These are phyloP conservation scores for Yarrowia hollandica DNA, from an alignment of 805 yeast genomes.

Conservation along the genomic window DNA sequence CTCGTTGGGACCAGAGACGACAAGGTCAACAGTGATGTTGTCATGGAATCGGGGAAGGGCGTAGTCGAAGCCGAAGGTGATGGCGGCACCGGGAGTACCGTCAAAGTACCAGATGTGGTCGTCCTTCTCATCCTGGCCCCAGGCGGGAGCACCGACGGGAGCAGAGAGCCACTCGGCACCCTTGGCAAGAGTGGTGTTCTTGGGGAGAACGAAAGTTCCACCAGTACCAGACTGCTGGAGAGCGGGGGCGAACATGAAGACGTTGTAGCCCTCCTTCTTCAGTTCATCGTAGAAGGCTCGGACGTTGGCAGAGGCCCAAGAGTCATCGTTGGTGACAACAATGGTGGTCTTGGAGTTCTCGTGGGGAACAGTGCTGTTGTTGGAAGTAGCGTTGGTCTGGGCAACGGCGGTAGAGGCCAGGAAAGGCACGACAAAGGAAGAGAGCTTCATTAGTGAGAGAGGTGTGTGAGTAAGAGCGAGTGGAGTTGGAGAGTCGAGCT, in stretches of 20 bases:
- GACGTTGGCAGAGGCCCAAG: conserved; percentile 58
- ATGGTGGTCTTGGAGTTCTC: conserved; percentile 40
- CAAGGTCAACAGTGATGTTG: conserved; percentile 46
- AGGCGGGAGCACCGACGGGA: conserved; percentile 51
- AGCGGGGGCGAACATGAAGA: conserved; percentile 54
- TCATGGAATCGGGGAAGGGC: conserved; percentile 46
- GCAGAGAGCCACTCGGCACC: conserved; percentile 51
- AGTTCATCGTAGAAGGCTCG: conserved; percentile 55
- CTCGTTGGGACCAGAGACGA: conserved; percentile 51
- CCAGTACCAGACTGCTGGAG: conserved; percentile 56
- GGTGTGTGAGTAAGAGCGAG: not conserved
- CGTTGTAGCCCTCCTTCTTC: conserved; percentile 50
- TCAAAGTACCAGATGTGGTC: conserved; percentile 50
- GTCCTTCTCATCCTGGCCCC: conserved; percentile 46
- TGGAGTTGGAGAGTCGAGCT: too few species aligned
- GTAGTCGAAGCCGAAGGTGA: conserved; percentile 48
- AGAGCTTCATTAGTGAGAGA: conserved; percentile 7
- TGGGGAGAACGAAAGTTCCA: conserved; percentile 50
- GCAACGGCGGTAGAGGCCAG: conserved; percentile 7
- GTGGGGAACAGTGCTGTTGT: not conserved
- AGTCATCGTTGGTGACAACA: conserved; percentile 57
- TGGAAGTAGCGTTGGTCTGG: conserved; percentile 1
- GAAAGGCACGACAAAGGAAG: not conserved
- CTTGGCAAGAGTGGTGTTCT: conserved; percentile 42
- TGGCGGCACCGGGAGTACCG: conserved; percentile 49